Evolutionary conservation across 768 basidiomycete species (phyloP).

Genomic region (Epithele typhae): DNA sequence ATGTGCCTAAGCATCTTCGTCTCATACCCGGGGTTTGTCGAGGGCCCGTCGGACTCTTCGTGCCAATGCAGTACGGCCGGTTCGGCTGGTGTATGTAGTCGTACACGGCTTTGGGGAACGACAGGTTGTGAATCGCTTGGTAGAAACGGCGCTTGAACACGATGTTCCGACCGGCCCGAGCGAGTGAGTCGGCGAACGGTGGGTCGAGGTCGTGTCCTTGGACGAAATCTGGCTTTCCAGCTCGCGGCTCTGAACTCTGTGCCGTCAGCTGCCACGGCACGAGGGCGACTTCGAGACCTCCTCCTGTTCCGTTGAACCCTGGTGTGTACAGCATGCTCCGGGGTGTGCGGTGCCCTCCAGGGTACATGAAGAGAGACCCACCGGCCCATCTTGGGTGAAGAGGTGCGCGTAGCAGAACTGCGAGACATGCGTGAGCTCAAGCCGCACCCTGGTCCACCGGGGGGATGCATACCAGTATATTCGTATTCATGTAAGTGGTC

Average conservation of each 20-base stretch:
- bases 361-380: conserved; percentile 54
- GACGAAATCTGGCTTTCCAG: conserved; percentile 14
- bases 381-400: conserved; percentile 40
- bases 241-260: conserved; percentile 26
- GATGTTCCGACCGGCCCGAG: conserved; percentile 1
- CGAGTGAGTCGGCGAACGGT: conserved; percentile 10
- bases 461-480: too few relatives aligned
- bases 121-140: conserved; percentile 35
- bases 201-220: conserved; percentile 13
- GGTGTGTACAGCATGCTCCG: too few relatives aligned
- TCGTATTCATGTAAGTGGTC: conserved; percentile 41
- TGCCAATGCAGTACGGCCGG: conserved; percentile 50
- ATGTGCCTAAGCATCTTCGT: conserved; percentile 39
- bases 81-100: conserved; percentile 38
- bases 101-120: conserved; percentile 44
- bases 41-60: conserved; percentile 28
- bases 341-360: too few relatives aligned
- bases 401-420: conserved; percentile 52
- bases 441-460: too few relatives aligned
- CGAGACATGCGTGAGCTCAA: too few relatives aligned
- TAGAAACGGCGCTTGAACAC: conserved; percentile 21
- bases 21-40: conserved; percentile 35
- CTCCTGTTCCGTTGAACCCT: too few relatives aligned
- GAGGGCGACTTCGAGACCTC: conserved; percentile 42
- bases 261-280: conserved; percentile 42